Base-by-base conservation (phyloP, 179 eudicot genomes). In the Camellia oleifera region DNA sequence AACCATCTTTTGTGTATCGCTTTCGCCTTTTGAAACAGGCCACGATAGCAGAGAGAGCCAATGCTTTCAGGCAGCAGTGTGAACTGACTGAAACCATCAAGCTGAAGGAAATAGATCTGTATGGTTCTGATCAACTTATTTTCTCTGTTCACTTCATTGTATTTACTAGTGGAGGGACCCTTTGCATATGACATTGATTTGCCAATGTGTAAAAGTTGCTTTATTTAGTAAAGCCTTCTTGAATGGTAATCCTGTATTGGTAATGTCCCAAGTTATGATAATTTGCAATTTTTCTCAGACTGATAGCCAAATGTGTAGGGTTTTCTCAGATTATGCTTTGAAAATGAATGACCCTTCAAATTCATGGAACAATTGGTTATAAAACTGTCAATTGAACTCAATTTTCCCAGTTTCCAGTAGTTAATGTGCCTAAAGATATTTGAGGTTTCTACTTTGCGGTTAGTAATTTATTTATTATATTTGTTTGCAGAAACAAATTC, bases 61-160 rank as follows among this genome's bases (percentile, higher is more conserved):
- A 85, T 85, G 97, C 97, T 64, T 96, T 96, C 86, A 96, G 82
- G 88, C 95, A 90, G 81, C 97, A 94, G 76, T 96, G 90, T 83
- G 97, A 96, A 89, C 89, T 96, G 78, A 86, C 93, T 44, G 98
- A 96, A 79, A 88, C 98, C 57, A 88, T 92, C 75, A 95, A 94
- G 88, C 88, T 95, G 83, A 95, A 95, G 88, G 97, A 92, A 84
- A 95, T 95, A 48, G 96, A 92, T 82, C 83, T 93, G 97, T 94
- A 92, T 69, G 97, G 26, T 78, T 85, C 69, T 72, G 7, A 11
- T 67, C 23, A 44, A 11, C 65, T 17, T 13, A 15, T n/a, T 32
- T 44, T 53, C 10, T 26, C 13, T 12, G 32, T 14, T n/a, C 0
- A 23, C 23, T 50, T 40, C n/a, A 4, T 58, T 26, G 17, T 26